phyloP scores from a whole-genome alignment of 108 stramenopile genomes.

The Discostella stelligeroides region DNA sequence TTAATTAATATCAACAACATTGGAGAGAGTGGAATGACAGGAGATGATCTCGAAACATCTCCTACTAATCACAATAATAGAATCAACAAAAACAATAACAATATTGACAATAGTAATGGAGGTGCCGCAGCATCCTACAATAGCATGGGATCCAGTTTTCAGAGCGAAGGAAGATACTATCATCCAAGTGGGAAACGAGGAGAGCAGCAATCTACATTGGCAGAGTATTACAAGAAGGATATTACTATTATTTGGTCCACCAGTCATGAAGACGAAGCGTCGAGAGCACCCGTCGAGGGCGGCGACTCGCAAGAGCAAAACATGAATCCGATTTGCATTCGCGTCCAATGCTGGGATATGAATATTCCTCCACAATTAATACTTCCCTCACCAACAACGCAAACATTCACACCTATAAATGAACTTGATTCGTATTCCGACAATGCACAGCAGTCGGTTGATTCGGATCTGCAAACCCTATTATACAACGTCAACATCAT shows the following conservation, averaged over 20 bases:
- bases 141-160: conserved; percentile 20
- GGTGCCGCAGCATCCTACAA: conserved; percentile 1
- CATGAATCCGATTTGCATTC: conserved; percentile 6
- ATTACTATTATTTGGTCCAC: conserved; percentile 6
- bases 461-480: neutral
- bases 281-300: neutral
- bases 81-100: too few species aligned
- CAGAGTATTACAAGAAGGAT: conserved; percentile 33
- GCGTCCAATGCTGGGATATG: conserved; percentile 36
- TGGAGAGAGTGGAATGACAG: too few species aligned
- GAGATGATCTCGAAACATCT: neutral
- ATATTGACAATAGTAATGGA: too few species aligned
- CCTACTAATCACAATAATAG: neutral
- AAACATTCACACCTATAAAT: conserved; percentile 1
- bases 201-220: conserved; percentile 29
- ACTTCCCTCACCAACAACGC: neutral
- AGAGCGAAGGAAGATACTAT: neutral
- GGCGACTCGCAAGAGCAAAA: neutral
- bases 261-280: neutral
- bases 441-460: conserved; percentile 4
- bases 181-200: neutral
- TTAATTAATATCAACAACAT: too few species aligned
- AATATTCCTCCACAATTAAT: conserved; percentile 13
- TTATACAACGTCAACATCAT: conserved; percentile 6
- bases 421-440: neutral